These are phyloP conservation scores for Cryptococcus sp. DNA, from an alignment of 1,284 basidiomycete genomes.

Conservation along the genomic window DNA sequence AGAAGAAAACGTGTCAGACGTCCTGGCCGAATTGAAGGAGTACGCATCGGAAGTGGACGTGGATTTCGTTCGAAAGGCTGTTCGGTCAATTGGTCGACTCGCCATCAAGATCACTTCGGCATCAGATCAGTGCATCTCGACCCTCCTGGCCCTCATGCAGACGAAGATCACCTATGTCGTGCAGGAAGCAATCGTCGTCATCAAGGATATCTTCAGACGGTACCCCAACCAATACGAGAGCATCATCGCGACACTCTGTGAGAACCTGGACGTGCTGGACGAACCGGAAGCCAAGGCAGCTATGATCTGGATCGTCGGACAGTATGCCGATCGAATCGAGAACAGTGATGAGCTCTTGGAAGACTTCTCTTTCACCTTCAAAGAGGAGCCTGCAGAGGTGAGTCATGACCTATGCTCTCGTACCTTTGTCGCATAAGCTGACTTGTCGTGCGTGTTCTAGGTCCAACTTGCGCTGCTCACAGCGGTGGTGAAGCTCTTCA, in stretches of 20 bases:
- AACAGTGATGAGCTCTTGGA: conserved; percentile 91
- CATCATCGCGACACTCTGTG: conserved; percentile 91
- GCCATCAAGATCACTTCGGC: conserved; percentile 93
- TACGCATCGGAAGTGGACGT: conserved; percentile 98
- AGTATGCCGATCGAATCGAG: conserved; percentile 95
- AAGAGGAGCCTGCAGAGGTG: conserved; percentile 88
- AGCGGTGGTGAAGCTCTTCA: conserved; percentile 94
- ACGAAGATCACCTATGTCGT: conserved; percentile 96
- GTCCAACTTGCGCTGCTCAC: conserved; percentile 95
- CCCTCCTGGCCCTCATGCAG: conserved; percentile 84
- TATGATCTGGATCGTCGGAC: conserved; percentile 98
- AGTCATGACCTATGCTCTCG: conserved; percentile 33
- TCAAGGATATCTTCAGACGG: conserved; percentile 99
- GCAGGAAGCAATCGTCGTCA: conserved; percentile 96
- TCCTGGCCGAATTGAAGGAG: conserved; percentile 95
- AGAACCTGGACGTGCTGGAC: conserved; percentile 93
- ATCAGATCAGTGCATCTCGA: conserved; percentile 92
- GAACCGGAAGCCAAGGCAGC: conserved; percentile 98
- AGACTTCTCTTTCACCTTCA: conserved; percentile 88
- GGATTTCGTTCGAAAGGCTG: conserved; percentile 92
- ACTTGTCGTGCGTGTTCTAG: conserved; percentile 45
- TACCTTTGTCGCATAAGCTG: background rate
- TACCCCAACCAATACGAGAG: conserved; percentile 98
- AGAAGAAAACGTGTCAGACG: conserved; percentile 89
- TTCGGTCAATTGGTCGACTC: conserved; percentile 93